Evolutionary conservation across 805 yeast genomes (phyloP).

Genomic region (Candida parachauliodes): DNA sequence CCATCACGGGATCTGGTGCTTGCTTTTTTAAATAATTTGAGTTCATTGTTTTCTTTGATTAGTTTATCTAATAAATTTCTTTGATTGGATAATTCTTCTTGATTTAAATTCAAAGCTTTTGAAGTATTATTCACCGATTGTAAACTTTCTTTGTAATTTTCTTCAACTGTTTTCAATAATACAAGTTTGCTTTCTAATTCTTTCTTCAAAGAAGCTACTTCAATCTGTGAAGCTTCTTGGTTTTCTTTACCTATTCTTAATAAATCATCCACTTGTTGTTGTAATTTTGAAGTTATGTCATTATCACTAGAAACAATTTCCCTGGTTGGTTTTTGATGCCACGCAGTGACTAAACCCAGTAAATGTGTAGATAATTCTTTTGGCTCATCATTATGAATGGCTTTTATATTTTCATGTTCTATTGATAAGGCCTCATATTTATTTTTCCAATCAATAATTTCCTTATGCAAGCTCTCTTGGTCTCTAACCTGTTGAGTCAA

Average conservation of each 20-base stretch:
- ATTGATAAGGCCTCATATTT: conserved; percentile 42
- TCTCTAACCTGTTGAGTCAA: conserved; percentile 40
- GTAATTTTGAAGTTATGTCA: conserved; percentile 40
- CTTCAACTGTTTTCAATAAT: conserved; percentile 45
- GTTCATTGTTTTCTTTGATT: conserved; percentile 64
- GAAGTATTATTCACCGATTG: conserved; percentile 72
- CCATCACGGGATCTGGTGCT: conserved; percentile 27
- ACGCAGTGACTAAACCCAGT: conserved; percentile 30
- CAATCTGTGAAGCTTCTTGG: conserved; percentile 32
- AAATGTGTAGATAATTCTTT: conserved; percentile 33
- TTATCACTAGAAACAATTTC: conserved; percentile 14
- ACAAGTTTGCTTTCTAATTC: conserved; percentile 28
- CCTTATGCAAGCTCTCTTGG: conserved; percentile 43
- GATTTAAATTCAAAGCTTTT: conserved; percentile 69
- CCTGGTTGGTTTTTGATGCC: conserved; percentile 21
- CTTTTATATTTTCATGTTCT: conserved; percentile 42
- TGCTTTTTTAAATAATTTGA: conserved; percentile 50
- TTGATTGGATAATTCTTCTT: conserved; percentile 63
- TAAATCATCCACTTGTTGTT: conserved; percentile 55
- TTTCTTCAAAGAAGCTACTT: conserved; percentile 26
- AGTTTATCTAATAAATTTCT: conserved; percentile 54
- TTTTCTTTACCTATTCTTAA: conserved; percentile 44
- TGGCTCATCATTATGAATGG: conserved; percentile 28
- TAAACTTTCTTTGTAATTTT: conserved; percentile 66
- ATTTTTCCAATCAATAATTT: conserved; percentile 45